Percentiles rank a stretch among this genome's conserved stretches.
phyloP scores from a whole-genome alignment of 148 eudicot species.

The Fagopyrum homotropicum region DNA sequence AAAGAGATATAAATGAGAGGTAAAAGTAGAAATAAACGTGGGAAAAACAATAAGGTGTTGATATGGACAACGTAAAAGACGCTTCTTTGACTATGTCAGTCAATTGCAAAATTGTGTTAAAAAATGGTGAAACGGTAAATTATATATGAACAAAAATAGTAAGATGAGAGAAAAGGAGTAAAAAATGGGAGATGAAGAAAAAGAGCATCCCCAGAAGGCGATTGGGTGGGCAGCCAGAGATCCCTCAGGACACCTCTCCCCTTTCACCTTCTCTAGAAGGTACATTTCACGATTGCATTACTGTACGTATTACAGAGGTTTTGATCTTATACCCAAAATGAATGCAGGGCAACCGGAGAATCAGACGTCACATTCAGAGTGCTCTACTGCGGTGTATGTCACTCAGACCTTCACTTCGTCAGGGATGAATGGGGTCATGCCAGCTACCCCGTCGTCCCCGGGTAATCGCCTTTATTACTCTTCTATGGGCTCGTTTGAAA shows the following conservation, averaged over 20 bases:
- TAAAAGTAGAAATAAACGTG: background rate
- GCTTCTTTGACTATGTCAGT: background rate
- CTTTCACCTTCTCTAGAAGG: background rate
- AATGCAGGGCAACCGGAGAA: slow-evolving; percentile 31
- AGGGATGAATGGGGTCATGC: slow-evolving; percentile 31
- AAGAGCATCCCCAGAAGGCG: background rate
- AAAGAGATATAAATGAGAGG: background rate
- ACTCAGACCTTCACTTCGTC: slow-evolving; percentile 35
- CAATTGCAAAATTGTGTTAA: background rate
- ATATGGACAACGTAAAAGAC: background rate
- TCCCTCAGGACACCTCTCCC: slow-evolving; percentile 1
- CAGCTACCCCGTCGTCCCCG: slow-evolving; percentile 32
- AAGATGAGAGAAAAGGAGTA: background rate
- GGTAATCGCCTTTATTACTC: slow-evolving; percentile 18
- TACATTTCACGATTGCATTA: background rate
- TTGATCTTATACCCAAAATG: background rate
- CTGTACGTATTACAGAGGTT: background rate
- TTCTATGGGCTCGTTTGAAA: too few relatives aligned
- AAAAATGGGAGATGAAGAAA: background rate
- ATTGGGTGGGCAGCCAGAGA: slow-evolving; percentile 13
- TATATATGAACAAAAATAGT: background rate
- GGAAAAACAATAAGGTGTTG: background rate
- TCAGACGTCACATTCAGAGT: slow-evolving; percentile 38
- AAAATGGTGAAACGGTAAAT: background rate
- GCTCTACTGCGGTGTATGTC: slow-evolving; percentile 40